Conservation (phyloP, 164 flowering plant species). For the Aristolochia californica region DNA sequence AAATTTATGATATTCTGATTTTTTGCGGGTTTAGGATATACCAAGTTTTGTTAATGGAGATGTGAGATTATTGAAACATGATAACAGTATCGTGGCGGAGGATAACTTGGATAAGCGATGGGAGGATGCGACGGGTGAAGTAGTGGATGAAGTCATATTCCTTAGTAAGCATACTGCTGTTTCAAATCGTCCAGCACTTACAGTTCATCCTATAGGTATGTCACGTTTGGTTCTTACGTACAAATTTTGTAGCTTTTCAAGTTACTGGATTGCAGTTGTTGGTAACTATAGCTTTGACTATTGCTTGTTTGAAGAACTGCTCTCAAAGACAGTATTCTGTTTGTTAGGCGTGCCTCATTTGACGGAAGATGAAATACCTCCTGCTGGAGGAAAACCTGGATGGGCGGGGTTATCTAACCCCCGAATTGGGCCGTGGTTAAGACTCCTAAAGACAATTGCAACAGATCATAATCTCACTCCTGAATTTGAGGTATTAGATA, state of each 20-base stretch:
- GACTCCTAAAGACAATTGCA: slow-evolving; percentile 50
- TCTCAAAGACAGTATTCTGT: background rate
- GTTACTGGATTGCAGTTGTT: background rate
- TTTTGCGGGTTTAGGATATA: slow-evolving; percentile 24
- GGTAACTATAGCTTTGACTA: background rate
- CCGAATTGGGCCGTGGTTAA: slow-evolving; percentile 65
- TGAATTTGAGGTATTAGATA: slow-evolving; percentile 56
- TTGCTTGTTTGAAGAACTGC: background rate
- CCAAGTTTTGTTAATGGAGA: slow-evolving; percentile 44
- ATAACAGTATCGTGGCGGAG: slow-evolving; percentile 51
- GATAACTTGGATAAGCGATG: slow-evolving; percentile 74
- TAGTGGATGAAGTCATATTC: slow-evolving; percentile 65
- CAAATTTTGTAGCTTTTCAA: background rate
- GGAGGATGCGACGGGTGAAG: slow-evolving; percentile 70
- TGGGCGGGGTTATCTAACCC: slow-evolving; percentile 80
- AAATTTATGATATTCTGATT: background rate
- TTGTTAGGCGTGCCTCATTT: slow-evolving; percentile 57
- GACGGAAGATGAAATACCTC: slow-evolving; percentile 45
- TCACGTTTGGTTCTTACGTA: background rate
- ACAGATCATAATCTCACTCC: slow-evolving; percentile 40
- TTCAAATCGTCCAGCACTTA: slow-evolving; percentile 80
- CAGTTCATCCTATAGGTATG: slow-evolving; percentile 87
- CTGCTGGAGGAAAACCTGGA: slow-evolving; percentile 66
- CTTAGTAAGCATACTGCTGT: slow-evolving; percentile 78
- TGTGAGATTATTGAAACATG: slow-evolving; percentile 58